Base-by-base conservation (phyloP, 78 protist genomes). In the Trichosphaerium sp. region DNA sequence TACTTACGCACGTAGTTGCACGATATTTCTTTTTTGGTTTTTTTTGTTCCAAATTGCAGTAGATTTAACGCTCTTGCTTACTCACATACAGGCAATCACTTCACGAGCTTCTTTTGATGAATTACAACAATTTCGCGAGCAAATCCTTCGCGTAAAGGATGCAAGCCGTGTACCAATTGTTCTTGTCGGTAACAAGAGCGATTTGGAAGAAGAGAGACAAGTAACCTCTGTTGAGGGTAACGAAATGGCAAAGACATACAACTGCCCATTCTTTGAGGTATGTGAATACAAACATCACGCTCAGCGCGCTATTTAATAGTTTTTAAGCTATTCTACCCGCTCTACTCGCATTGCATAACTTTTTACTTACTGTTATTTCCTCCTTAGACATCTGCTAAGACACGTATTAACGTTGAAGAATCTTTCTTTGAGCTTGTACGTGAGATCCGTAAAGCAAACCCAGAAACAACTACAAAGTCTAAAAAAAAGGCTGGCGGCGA, bases 121-220 rank as follows among this genome's bases (percentile, higher is more conserved):
- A 28, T 63, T 66, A 5, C 44, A n/a, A 28, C 5, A 1, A 5
- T 79, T 84, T 34, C 74, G 58, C 4, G 88, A 89, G 23, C 78
- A 85, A 47, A 85, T 85, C 54, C 79, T 78, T 54, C 77, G 85
- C 1, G 84, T 78, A 11, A 82, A 74, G 38, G 85, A 89, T 29
- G n/a, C 37, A 0, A 71, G 59, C 43, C 15, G 8, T 1, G 31
- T 60, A 7, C 88, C 92, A 12, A 55, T 69, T 35, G 75, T 87
- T n/a, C 2, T 82, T 15, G 75, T 65, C 18, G 92, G 84, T 18
- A 82, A 82, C 75, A 87, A 87, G 48, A 35, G 68, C 41, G 92
- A 87, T 55, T 28, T 87, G 1, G 65, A 12, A 21, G 42, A 15
- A 10, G 51, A 63, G n/a, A 48, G 71, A 1, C 44, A 0, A 10